These are phyloP conservation scores for Syzygium syzygioides DNA, from an alignment of 441 rosid species.

Conservation along the genomic window DNA sequence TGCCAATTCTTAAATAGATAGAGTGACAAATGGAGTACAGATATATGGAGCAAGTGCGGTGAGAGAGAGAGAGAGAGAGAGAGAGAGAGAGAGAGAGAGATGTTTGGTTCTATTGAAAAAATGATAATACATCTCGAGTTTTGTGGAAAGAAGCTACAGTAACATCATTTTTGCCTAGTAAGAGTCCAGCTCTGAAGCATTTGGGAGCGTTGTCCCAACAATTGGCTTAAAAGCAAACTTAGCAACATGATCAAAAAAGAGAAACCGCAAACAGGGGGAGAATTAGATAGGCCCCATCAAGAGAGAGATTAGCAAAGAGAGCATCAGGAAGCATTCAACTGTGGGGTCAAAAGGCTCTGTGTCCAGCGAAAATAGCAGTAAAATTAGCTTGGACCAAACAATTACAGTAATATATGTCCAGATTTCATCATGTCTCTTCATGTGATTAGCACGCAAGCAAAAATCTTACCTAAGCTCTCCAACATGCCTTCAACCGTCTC, in stretches of 20 bases:
- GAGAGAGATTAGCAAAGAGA: neutral
- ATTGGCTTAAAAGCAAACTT: neutral
- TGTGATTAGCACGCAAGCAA: neutral
- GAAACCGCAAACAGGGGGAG: neutral
- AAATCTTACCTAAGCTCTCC: constrained; percentile 71
- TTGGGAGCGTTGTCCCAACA: neutral
- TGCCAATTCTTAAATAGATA: neutral
- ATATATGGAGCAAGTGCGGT: neutral
- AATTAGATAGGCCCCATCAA: neutral
- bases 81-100: neutral
- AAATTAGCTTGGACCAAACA: neutral
- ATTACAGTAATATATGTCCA: neutral
- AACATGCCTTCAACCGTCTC: constrained; percentile 90
- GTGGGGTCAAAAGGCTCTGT: neutral
- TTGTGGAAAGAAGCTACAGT: neutral
- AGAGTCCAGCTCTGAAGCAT: neutral
- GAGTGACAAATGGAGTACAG: neutral
- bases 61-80: neutral
- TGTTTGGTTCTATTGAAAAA: neutral
- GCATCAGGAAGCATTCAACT: neutral
- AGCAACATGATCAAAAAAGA: neutral
- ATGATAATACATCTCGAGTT: neutral
- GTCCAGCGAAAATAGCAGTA: neutral
- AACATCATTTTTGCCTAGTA: neutral
- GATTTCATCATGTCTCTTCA: neutral